These are phyloP conservation scores for Kwoniella europaea DNA, from an alignment of 768 basidiomycete genomes.

Conservation along the genomic window DNA sequence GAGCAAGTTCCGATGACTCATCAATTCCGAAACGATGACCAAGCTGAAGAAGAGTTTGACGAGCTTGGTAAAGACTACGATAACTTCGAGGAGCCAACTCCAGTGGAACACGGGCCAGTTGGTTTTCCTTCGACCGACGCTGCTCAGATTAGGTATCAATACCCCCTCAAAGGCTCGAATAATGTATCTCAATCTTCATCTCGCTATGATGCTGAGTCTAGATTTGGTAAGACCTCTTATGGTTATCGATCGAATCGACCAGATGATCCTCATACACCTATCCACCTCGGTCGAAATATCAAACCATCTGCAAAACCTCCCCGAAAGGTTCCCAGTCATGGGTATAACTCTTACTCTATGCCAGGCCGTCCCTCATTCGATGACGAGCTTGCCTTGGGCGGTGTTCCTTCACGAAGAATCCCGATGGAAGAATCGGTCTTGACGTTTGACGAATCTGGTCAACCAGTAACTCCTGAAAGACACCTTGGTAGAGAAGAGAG, in stretches of 20 bases:
- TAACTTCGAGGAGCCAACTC: not conserved
- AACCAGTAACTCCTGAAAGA: not conserved
- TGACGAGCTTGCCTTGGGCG: not conserved
- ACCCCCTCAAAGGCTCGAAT: not conserved
- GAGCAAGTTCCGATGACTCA: not conserved
- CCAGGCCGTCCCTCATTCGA: not conserved
- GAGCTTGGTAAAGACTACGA: not conserved
- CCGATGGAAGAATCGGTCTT: not conserved
- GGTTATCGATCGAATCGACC: not conserved
- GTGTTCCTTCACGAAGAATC: not conserved
- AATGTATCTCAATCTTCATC: not conserved
- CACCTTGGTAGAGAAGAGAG: not conserved
- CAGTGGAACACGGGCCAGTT: not conserved
- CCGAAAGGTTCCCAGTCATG: not conserved
- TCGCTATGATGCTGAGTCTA: not conserved
- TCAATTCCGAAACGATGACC: not conserved
- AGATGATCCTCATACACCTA: not conserved
- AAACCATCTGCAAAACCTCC: not conserved
- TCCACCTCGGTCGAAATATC: not conserved
- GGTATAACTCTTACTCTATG: not conserved
- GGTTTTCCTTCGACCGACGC: not conserved
- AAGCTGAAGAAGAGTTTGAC: not conserved
- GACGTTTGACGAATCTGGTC: not conserved
- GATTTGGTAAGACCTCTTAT: not conserved
- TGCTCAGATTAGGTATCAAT: too few species aligned